Base-by-base conservation (phyloP, 2,329 filamentous ascomycete genomes). In the Rugonectria rugulosa region DNA sequence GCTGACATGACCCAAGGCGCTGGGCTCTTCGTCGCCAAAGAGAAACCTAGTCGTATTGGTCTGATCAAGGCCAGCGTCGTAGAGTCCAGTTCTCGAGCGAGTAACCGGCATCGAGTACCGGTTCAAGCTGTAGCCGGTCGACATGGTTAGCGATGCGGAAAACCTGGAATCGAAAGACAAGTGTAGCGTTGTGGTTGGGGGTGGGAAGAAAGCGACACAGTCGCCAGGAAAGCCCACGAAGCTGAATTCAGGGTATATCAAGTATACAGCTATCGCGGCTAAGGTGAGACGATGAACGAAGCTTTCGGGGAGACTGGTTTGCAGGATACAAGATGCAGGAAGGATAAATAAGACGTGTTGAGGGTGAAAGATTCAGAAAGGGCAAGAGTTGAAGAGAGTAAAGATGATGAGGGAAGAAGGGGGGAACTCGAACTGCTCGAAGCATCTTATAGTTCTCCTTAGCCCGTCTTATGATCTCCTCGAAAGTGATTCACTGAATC, bases 101-200 rank as follows among this genome's bases (percentile, higher is more conserved):
- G 89, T 91, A 46, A 94, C 90, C 26, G 94, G 94, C 90, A 97
- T 93, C 5, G 94, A 97, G 75, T 96, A 96, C 62, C 94, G 89
- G 72, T 97, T 96, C 57, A 88, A 81, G 64, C 91, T 96, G 66
- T 65, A 59, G 57, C 67, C 56, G 31, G 34, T 48, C 11, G 40
- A 27, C 57, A 62, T 62, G 21, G 55, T 71, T 36, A 71, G 68
- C 38, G 27, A 40, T 21, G 45, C 31, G 31, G 11, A 43, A 11
- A 15, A 19, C 23, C 44, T 47, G 5, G 29, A 27, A 26, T 14
- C 11, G 17, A 45, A 37, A 11, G 31, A 38, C 9, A 15, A 34
- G 12, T 27, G n/a, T 12, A 12, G 19, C 19, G 23, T 27, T 27
- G 5, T 26, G 21, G 15, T 12, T 17, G 21, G 10, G 14, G 23